Conservation (phyloP, 2,329 filamentous ascomycete species). For the Knoxdaviesia proteae region DNA sequence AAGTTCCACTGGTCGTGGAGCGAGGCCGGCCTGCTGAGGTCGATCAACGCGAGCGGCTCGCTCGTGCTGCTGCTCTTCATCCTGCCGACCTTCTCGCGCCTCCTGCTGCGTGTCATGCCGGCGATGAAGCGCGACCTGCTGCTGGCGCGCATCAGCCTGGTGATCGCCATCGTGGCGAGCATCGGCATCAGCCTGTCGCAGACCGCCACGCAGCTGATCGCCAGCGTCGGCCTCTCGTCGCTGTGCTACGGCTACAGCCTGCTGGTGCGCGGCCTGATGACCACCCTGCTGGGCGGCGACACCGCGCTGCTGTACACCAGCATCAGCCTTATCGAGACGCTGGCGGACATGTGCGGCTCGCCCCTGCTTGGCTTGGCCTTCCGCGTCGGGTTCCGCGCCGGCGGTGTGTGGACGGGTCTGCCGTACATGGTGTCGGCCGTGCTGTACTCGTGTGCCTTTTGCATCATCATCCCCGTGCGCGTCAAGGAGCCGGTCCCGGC, state of each 20-base stretch:
- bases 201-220: constrained; percentile 2
- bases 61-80: constrained; percentile 2
- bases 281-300: constrained; percentile 5
- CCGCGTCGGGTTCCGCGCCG: constrained; percentile 4
- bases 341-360: constrained; percentile 5
- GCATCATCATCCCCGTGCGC: no score
- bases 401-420: constrained; percentile 4
- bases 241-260: constrained; percentile 5
- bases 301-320: constrained; percentile 5
- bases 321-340: constrained; percentile 6
- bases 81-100: constrained; percentile 1
- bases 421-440: constrained; percentile 5
- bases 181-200: constrained; percentile 4
- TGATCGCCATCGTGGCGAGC: constrained; percentile 3
- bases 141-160: constrained; percentile 6
- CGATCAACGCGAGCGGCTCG: constrained; percentile 3
- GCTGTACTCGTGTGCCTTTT: neutral
- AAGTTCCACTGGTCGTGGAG: constrained; percentile 8
- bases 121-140: constrained; percentile 4
- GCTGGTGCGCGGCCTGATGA: constrained; percentile 6
- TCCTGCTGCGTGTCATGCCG: constrained; percentile 1
- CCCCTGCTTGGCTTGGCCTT: constrained; percentile 6
- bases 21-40: constrained; percentile 3
- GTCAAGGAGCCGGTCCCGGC: no score
- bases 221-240: constrained; percentile 3